phyloP scores from a whole-genome alignment of 441 rosid genomes.

The Kokia cookei region DNA sequence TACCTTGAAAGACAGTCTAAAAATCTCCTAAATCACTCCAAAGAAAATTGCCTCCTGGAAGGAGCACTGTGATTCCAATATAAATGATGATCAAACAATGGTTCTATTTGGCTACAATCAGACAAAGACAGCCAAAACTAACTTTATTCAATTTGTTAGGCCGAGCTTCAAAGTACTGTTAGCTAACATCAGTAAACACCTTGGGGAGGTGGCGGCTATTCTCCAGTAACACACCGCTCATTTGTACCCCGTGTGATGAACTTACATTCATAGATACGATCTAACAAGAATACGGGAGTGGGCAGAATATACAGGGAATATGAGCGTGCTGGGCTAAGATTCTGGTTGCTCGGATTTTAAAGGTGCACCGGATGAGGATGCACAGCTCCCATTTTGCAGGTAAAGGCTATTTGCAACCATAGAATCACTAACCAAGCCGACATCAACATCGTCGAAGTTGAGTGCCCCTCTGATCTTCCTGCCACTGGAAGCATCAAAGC shows the following conservation, averaged over 20 bases:
- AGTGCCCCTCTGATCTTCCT: conserved; percentile 63
- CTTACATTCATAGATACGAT: not conserved
- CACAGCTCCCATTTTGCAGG: conserved; percentile 59
- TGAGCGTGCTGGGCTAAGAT: conserved; percentile 10
- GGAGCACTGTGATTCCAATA: not conserved
- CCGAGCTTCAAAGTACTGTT: not conserved
- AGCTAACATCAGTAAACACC: not conserved
- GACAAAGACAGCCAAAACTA: not conserved
- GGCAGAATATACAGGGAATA: conserved; percentile 28
- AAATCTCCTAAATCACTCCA: not conserved
- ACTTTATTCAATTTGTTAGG: conserved; percentile 18
- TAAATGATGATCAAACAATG: not conserved
- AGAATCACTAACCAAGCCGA: conserved; percentile 85
- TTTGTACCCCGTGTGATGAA: conserved; percentile 12
- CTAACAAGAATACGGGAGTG: not conserved
- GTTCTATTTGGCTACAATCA: not conserved
- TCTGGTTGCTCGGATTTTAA: conserved; percentile 60
- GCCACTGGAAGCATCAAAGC: conserved; percentile 23
- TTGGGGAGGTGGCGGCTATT: conserved; percentile 24
- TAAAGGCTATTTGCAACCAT: conserved; percentile 82
- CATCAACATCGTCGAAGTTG: conserved; percentile 65
- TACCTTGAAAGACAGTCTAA: not conserved
- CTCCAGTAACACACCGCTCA: conserved; percentile 37
- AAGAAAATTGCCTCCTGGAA: not conserved
- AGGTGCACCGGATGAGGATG: conserved; percentile 42